These are phyloP conservation scores for Kuraishia ogatae DNA, from an alignment of 805 yeast genomes.

Conservation along the genomic window DNA sequence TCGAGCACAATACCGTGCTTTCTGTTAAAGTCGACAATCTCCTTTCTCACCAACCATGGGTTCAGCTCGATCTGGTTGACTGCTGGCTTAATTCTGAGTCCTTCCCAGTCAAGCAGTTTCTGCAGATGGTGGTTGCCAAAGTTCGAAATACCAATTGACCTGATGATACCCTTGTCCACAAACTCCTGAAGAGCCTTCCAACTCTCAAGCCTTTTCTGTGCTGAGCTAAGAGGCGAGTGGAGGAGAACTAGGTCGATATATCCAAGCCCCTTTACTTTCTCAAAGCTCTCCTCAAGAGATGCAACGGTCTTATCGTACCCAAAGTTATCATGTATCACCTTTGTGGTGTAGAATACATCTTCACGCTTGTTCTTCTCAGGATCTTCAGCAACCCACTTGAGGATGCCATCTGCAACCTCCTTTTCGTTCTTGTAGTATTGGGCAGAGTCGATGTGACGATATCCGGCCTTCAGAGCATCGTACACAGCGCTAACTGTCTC, in stretches of 20 bases:
- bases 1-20: constrained; percentile 40
- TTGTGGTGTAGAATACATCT: constrained; percentile 33
- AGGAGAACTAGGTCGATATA: constrained; percentile 48
- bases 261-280: constrained; percentile 28
- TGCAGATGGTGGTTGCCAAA: constrained; percentile 48
- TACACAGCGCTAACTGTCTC: constrained; percentile 34
- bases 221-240: constrained; percentile 40
- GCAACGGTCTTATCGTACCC: constrained; percentile 29
- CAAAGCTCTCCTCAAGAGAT: constrained; percentile 34
- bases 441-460: constrained; percentile 65
- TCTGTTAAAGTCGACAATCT: constrained; percentile 34
- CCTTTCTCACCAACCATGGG: constrained; percentile 39
- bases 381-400: constrained; percentile 37
- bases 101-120: constrained; percentile 40
- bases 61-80: constrained; percentile 44
- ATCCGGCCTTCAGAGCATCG: constrained; percentile 52
- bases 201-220: constrained; percentile 33
- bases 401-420: constrained; percentile 50
- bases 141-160: constrained; percentile 56
- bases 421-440: constrained; percentile 48
- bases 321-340: constrained; percentile 19
- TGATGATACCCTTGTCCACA: constrained; percentile 39
- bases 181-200: constrained; percentile 51
- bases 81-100: constrained; percentile 32
- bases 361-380: constrained; percentile 27